A percentile compares a stretch with the other conserved stretches of the same genome.
Evolutionary conservation across 441 rosid species (phyloP).

Genomic region (Iberis amara): DNA sequence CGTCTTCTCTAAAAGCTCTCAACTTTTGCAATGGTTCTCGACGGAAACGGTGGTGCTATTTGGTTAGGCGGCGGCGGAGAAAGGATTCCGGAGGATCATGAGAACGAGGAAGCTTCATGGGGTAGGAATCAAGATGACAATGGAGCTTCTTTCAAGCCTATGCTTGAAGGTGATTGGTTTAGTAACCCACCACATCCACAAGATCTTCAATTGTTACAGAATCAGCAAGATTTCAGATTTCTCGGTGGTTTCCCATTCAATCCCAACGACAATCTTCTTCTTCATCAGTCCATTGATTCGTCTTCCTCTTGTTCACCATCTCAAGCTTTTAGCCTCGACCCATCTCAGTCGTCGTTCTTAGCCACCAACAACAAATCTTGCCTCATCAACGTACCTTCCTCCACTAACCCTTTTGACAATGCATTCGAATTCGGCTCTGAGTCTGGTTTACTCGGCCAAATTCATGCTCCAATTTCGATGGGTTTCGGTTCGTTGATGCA

Average conservation of each 20-base stretch:
- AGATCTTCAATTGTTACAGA: constrained; percentile 39
- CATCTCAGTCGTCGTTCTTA: constrained; percentile 23
- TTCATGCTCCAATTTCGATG: constrained; percentile 42
- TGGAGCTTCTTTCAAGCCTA: constrained; percentile 42
- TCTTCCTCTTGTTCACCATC: constrained; percentile 69
- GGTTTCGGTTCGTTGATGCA: constrained; percentile 37
- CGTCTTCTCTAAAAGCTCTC: constrained; percentile 22
- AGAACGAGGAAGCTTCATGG: constrained; percentile 49
- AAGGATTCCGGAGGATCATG: constrained; percentile 33
- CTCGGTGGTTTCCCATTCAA: constrained; percentile 38
- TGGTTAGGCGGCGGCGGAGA: constrained; percentile 53
- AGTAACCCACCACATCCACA: constrained; percentile 42
- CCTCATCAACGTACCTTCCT: constrained; percentile 40
- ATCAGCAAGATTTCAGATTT: constrained; percentile 43
- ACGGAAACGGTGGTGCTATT: constrained; percentile 41
- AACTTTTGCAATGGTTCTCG: constrained; percentile 47
- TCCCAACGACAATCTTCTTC: constrained; percentile 43
- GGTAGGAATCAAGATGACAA: constrained; percentile 34
- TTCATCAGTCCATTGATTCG: constrained; percentile 52
- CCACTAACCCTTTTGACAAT: constrained; percentile 50
- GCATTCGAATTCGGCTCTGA: constrained; percentile 57
- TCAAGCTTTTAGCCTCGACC: constrained; percentile 40
- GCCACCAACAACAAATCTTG: constrained; percentile 36
- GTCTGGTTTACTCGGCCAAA: constrained; percentile 38
- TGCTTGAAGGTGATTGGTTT: constrained; percentile 72